These are phyloP conservation scores for Hemileia vastatrix DNA, from an alignment of 1,284 basidiomycete genomes.

Conservation along the genomic window DNA sequence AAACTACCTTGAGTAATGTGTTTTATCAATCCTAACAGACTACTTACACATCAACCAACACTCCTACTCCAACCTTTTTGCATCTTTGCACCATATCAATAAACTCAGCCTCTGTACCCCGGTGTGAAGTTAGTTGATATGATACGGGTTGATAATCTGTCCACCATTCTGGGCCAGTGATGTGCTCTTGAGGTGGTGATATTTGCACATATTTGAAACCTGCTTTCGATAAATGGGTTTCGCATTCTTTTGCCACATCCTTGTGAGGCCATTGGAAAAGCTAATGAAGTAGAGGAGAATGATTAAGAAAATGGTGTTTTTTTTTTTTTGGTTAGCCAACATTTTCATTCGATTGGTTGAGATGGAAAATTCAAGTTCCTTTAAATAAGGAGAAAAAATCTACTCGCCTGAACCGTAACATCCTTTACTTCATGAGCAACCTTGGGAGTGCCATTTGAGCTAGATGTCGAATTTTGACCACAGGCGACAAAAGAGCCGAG, in stretches of 20 bases:
- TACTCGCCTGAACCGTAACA: too few species aligned
- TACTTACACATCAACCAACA: conserved; percentile 18
- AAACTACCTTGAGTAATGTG: neutral
- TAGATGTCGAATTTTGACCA: too few species aligned
- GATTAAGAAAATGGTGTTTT: too few species aligned
- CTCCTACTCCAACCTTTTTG: conserved; percentile 6
- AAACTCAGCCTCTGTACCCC: conserved; percentile 11
- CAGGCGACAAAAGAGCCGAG: too few species aligned
- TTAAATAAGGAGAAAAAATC: too few species aligned
- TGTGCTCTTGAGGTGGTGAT: conserved; percentile 19
- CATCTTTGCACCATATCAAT: conserved; percentile 12
- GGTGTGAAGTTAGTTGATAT: conserved; percentile 9
- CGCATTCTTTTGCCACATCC: conserved; percentile 11
- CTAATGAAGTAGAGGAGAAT: too few species aligned
- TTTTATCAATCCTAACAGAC: neutral
- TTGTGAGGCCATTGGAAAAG: conserved; percentile 15
- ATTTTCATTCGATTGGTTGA: too few species aligned
- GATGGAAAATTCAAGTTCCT: too few species aligned
- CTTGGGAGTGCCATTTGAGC: too few species aligned
- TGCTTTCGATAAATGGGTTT: neutral
- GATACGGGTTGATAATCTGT: conserved; percentile 16
- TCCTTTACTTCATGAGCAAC: too few species aligned
- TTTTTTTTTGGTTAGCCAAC: too few species aligned
- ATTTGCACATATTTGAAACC: conserved; percentile 17
- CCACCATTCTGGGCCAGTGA: conserved; percentile 16